A percentile compares a stretch with the other conserved stretches of the same genome.
phyloP scores from a whole-genome alignment of 2,329 filamentous ascomycete species.

The Fusarium anguioides region DNA sequence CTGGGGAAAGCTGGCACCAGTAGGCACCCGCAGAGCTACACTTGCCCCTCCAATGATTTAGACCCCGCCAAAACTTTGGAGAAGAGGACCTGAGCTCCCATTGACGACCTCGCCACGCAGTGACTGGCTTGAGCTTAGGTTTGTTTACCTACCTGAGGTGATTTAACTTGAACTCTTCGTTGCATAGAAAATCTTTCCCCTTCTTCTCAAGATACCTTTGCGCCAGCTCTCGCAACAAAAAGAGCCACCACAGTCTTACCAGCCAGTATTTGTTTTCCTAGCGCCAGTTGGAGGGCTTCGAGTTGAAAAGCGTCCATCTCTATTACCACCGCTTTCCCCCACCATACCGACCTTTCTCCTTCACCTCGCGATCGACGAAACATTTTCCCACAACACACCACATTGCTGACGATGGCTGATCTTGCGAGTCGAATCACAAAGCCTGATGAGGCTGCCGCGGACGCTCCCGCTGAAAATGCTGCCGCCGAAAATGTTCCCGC shows the following conservation, averaged over 20 bases:
- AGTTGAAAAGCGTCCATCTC: slow-evolving; percentile 26
- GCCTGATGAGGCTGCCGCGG: slow-evolving; percentile 50
- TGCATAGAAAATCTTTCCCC: not conserved
- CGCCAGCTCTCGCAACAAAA: not conserved
- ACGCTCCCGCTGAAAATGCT: slow-evolving; percentile 33
- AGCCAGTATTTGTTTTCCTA: slow-evolving; percentile 4
- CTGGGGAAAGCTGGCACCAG: slow-evolving; percentile 9
- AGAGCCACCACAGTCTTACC: not conserved
- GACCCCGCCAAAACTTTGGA: slow-evolving; percentile 49
- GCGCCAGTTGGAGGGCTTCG: slow-evolving; percentile 21
- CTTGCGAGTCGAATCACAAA: slow-evolving; percentile 64
- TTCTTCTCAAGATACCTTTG: not conserved
- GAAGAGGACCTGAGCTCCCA: slow-evolving; percentile 19
- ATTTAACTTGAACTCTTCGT: slow-evolving; percentile 10
- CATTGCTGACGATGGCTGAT: slow-evolving; percentile 55
- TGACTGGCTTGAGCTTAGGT: slow-evolving; percentile 18
- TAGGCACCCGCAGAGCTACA: slow-evolving; percentile 13
- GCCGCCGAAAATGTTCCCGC: slow-evolving; percentile 31
- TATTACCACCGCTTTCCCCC: slow-evolving; percentile 27
- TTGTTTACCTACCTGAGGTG: slow-evolving; percentile 27
- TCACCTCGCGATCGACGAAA: slow-evolving; percentile 12
- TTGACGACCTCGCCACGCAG: slow-evolving; percentile 6
- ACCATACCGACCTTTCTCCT: slow-evolving; percentile 27
- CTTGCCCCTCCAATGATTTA: slow-evolving; percentile 48
- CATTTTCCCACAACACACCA: slow-evolving; percentile 3